Conservation (phyloP, 2,329 filamentous ascomycete species). For the Colletotrichum shisoi region DNA sequence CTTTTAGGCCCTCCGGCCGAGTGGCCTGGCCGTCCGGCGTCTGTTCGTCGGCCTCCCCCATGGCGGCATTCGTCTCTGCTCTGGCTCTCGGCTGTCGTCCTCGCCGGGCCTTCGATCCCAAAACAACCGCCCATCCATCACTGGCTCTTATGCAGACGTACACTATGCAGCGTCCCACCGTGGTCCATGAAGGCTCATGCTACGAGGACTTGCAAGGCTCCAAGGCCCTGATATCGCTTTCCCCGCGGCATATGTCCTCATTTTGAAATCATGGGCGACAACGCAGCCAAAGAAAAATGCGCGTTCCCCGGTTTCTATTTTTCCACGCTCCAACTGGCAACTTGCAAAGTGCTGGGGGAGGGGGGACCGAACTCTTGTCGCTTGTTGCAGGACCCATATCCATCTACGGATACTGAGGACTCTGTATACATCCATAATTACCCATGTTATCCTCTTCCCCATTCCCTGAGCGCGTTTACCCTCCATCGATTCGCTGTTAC, state of each 20-base stretch:
- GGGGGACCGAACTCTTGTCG: slow-evolving; percentile 1
- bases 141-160: not conserved
- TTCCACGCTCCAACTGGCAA: not conserved
- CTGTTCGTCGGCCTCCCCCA: slow-evolving; percentile 5
- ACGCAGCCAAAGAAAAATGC: slow-evolving; percentile 16
- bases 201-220: not conserved
- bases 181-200: slow-evolving; percentile 7
- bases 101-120: not conserved
- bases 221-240: slow-evolving; percentile 21
- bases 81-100: not conserved
- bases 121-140: slow-evolving; percentile 10
- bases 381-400: slow-evolving; percentile 25
- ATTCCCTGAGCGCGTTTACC: slow-evolving; percentile 19
- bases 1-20: slow-evolving; percentile 32
- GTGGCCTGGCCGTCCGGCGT: not conserved
- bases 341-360: no score
- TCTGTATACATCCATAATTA: not conserved
- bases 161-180: slow-evolving; percentile 3
- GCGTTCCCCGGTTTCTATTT: slow-evolving; percentile 23
- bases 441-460: slow-evolving; percentile 13
- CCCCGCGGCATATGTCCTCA: slow-evolving; percentile 22
- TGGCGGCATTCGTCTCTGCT: slow-evolving; percentile 7
- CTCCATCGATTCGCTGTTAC: not conserved
- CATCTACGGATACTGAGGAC: no score
- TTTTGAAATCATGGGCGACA: slow-evolving; percentile 36